Conservation (phyloP, 768 basidiomycete genomes). For the Leccinum rimulosum region DNA sequence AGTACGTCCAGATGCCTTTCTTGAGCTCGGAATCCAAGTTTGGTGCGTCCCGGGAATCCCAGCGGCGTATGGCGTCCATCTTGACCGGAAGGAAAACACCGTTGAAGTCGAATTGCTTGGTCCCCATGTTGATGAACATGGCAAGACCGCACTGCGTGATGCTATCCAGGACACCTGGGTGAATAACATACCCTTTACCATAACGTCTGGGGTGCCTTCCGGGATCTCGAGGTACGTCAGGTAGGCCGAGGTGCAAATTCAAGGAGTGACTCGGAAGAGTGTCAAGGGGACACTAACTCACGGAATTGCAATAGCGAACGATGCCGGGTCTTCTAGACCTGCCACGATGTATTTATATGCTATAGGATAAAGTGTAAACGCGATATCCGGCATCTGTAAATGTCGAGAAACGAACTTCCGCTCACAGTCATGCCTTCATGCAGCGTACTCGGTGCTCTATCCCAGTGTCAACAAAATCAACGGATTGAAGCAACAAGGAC, state of each 20-base stretch:
- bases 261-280: too few species aligned
- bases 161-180: conserved; percentile 34
- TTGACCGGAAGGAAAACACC: conserved; percentile 32
- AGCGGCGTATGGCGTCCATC: conserved; percentile 30
- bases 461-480: not conserved
- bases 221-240: conserved; percentile 24
- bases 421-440: conserved; percentile 2
- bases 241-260: too few species aligned
- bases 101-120: conserved; percentile 31
- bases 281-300: not conserved
- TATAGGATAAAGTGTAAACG: not conserved
- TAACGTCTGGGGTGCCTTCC: conserved; percentile 25
- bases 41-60: conserved; percentile 26
- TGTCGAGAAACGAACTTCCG: conserved; percentile 4
- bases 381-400: too few species aligned
- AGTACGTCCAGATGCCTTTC: conserved; percentile 33
- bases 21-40: conserved; percentile 26
- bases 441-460: conserved; percentile 4
- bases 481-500: too few species aligned
- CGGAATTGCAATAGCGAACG: not conserved
- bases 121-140: conserved; percentile 30
- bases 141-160: conserved; percentile 33
- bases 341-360: conserved; percentile 3
- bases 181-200: conserved; percentile 30
- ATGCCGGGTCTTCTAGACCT: not conserved